Evolutionary conservation across 2,329 filamentous ascomycete genomes (phyloP), one percentile per base, ranked within the genome.

Genomic region (Bipolaris sorokiniana): DNA sequence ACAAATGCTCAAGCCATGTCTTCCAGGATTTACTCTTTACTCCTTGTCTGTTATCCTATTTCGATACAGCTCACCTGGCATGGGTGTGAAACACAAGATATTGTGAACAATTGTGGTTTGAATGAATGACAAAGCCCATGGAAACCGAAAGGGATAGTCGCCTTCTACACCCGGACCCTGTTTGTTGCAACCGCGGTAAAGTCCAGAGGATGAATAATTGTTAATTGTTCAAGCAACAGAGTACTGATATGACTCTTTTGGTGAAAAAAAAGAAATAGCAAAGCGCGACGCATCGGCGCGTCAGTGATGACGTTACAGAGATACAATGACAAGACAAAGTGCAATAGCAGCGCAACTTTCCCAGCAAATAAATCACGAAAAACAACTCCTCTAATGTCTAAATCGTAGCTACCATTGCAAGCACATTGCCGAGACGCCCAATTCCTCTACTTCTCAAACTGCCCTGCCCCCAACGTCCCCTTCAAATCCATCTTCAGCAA

Each of bases 401-500:
- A 16, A 22, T 22, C 13, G 7, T 11, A 7, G 7, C 20, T 6
- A 5, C 6, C 6, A 2, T 36, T 28, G 7, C 9, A 10, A 28
- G 7, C 9, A 10, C 7, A 10, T 10, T 3, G 2, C 9, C 10
- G 1, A 16, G 4, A 7, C 3, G 16, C 2, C 40, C 7, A 26
- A 20, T 1, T 5, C 7, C 7, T 6, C 36, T 56, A 52, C 47
- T 51, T 36, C 16, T 46, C 22, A 34, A 64, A 65, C 20, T 63
- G 63, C 28, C 33, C 56, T 7, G 49, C 47, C 6, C 65, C 65
- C 51, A 67, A 42, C 54, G 48, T 61, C 11, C 49, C 65, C 36
- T 62, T 59, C 11, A 66, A n/a, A 38, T 54, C 36, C 40, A 66
- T 59, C 34, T 64, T 67, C 37, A 67, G 48, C 38, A 64, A 18